phyloP scores from a whole-genome alignment of 2,329 filamentous ascomycete species.

The Exophiala sp. region DNA sequence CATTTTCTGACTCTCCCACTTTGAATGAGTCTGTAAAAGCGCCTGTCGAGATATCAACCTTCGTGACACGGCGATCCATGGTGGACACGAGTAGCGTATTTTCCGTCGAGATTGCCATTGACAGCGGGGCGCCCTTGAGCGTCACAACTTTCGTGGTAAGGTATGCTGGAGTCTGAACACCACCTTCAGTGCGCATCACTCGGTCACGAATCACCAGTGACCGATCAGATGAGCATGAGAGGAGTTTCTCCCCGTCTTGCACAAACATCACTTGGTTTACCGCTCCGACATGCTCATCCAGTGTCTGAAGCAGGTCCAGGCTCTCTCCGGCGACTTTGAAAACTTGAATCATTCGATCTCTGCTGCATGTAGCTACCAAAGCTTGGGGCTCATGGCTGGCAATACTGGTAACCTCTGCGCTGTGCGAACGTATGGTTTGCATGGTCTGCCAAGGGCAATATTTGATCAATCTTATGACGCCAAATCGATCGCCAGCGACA shows the following conservation, averaged over 20 bases:
- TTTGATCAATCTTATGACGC: constrained; percentile 60
- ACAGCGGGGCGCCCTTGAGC: constrained; percentile 80
- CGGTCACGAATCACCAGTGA: constrained; percentile 80
- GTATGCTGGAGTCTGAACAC: constrained; percentile 65
- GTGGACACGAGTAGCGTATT: constrained; percentile 58
- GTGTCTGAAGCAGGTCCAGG: constrained; percentile 81
- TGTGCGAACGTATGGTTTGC: constrained; percentile 79
- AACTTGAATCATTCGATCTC: constrained; percentile 91
- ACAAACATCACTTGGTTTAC: constrained; percentile 76
- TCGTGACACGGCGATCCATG: constrained; percentile 59
- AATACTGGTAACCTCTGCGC: constrained; percentile 79
- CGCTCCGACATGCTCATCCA: constrained; percentile 85
- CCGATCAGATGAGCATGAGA: constrained; percentile 86
- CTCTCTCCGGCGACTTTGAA: constrained; percentile 60
- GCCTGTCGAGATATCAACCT: constrained; percentile 63
- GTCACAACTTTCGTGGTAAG: constrained; percentile 73
- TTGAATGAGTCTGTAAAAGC: constrained; percentile 72
- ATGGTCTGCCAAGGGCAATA: constrained; percentile 53
- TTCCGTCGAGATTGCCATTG: constrained; percentile 69
- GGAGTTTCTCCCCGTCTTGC: constrained; percentile 64
- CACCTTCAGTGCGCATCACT: constrained; percentile 56
- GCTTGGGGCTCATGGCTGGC: constrained; percentile 61
- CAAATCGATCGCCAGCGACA: constrained; percentile 80
- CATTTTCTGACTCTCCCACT: constrained; percentile 72
- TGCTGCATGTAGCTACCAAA: constrained; percentile 75